These are phyloP conservation scores for Mycena alexandri DNA, from an alignment of 768 basidiomycete species.

Conservation along the genomic window DNA sequence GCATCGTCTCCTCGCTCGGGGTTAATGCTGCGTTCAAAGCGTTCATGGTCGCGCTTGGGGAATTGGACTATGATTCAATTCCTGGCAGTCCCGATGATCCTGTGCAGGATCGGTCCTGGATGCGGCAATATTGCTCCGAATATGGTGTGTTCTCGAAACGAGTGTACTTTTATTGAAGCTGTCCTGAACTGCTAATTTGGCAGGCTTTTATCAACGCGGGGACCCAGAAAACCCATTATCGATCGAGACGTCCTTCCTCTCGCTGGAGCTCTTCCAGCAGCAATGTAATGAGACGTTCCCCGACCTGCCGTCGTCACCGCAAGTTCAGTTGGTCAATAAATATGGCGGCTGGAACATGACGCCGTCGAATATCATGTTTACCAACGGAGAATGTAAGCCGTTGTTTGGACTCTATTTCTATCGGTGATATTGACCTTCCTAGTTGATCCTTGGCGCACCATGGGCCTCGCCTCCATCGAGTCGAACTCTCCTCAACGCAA, in stretches of 20 bases:
- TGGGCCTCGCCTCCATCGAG: constrained; percentile 65
- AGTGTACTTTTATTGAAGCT: background rate
- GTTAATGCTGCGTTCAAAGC: constrained; percentile 53
- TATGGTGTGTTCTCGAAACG: constrained; percentile 49
- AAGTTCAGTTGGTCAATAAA: constrained; percentile 60
- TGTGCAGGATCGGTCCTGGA: constrained; percentile 60
- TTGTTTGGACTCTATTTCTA: background rate
- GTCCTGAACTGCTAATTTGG: background rate
- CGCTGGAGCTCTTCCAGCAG: constrained; percentile 59
- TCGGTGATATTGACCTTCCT: background rate
- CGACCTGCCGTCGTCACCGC: constrained; percentile 53
- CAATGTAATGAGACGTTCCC: constrained; percentile 59
- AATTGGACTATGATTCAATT: constrained; percentile 61
- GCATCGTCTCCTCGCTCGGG: constrained; percentile 51
- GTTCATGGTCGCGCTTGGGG: constrained; percentile 56
- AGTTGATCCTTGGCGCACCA: constrained; percentile 68
- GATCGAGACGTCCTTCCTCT: constrained; percentile 61
- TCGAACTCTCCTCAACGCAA: constrained; percentile 57
- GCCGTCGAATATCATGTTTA: constrained; percentile 60
- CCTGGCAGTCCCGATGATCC: constrained; percentile 57
- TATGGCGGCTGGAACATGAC: constrained; percentile 68
- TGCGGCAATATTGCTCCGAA: constrained; percentile 68
- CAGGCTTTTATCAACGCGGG: constrained; percentile 63
- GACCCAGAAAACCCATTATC: constrained; percentile 59
- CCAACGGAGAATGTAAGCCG: constrained; percentile 62